Evolutionary conservation across 345 rosid species (phyloP).

Genomic region (Carallia brachiata): DNA sequence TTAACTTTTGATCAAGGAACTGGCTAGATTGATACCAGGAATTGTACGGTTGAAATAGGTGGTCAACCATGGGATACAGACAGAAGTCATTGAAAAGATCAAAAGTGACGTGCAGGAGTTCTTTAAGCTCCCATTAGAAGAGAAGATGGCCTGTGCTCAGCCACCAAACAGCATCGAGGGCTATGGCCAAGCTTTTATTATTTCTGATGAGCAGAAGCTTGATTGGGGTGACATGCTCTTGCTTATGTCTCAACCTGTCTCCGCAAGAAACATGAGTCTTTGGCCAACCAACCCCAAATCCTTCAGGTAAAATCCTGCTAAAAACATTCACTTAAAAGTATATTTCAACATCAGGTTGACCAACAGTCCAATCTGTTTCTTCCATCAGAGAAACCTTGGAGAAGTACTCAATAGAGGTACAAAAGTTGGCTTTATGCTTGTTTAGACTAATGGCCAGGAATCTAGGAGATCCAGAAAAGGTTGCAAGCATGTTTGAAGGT

Average conservation of each 20-base stretch:
- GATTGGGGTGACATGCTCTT: conserved; percentile 58
- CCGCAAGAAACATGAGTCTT: conserved; percentile 25
- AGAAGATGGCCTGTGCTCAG: conserved; percentile 38
- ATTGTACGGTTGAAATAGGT: conserved; percentile 24
- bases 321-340: background rate
- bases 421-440: conserved; percentile 14
- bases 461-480: conserved; percentile 28
- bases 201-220: conserved; percentile 47
- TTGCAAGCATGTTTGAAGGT: conserved; percentile 31
- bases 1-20: background rate
- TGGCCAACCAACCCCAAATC: conserved; percentile 42
- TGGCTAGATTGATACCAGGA: background rate
- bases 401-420: conserved; percentile 30
- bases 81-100: conserved; percentile 36
- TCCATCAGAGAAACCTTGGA: conserved; percentile 28
- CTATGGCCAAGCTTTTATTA: conserved; percentile 54
- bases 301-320: conserved; percentile 28
- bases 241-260: conserved; percentile 28
- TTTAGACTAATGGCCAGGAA: conserved; percentile 31
- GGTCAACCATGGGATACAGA: conserved; percentile 36
- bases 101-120: conserved; percentile 36
- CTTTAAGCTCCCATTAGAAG: conserved; percentile 41
- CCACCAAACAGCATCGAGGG: conserved; percentile 42
- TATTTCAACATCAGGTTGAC: background rate
- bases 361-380: background rate